Percentiles rank a stretch among this genome's conserved stretches.
phyloP scores from a whole-genome alignment of 2,329 filamentous ascomycete species.

The Botrytis medusae region DNA sequence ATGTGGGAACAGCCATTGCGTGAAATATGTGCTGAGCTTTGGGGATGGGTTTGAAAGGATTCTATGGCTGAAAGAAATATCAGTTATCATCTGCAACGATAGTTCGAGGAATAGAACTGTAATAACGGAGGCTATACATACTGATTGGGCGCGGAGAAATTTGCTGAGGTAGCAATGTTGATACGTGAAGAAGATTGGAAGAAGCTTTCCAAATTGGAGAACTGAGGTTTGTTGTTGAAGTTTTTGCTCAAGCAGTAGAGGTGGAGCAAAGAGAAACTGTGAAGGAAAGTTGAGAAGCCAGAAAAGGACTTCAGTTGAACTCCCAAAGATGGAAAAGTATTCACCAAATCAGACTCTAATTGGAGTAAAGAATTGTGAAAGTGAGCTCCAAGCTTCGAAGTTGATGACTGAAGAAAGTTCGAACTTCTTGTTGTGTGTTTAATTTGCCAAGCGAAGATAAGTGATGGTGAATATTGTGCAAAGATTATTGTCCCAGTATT shows the following conservation, averaged over 20 bases:
- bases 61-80: constrained; percentile 10
- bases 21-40: neutral
- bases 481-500: neutral
- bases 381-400: neutral
- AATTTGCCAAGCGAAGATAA: neutral
- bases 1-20: constrained; percentile 53
- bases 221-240: neutral
- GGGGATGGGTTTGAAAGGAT: neutral
- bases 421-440: neutral
- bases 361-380: neutral
- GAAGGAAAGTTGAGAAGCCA: neutral
- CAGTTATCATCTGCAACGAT: constrained; percentile 1
- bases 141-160: neutral
- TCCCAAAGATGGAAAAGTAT: neutral
- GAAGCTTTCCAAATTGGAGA: neutral
- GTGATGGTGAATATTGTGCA: constrained; percentile 1
- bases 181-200: neutral
- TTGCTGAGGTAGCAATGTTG: neutral
- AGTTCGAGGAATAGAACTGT: neutral
- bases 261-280: neutral
- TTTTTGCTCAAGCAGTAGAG: neutral
- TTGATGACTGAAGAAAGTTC: neutral
- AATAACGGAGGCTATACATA: constrained; percentile 2
- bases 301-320: neutral
- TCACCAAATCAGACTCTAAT: neutral